These are phyloP conservation scores for Lepidium africanum DNA, from an alignment of 345 rosid species.

Conservation along the genomic window DNA sequence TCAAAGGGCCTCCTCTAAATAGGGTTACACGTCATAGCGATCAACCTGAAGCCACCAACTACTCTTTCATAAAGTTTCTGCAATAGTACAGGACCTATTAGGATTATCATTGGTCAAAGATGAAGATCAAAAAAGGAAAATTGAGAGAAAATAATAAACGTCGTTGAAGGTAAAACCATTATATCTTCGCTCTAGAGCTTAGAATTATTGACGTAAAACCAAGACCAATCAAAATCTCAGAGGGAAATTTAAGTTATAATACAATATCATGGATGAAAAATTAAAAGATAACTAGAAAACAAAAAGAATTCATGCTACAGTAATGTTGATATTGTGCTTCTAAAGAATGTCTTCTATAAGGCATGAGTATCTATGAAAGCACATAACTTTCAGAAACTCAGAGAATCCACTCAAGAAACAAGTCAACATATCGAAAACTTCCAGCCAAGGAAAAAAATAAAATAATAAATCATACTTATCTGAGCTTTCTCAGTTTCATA, in stretches of 20 bases:
- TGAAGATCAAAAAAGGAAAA: not conserved
- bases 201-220: no score
- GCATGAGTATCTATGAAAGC: not conserved
- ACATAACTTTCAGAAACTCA: not conserved
- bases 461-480: no score
- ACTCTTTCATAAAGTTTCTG: not conserved
- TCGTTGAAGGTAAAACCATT: not conserved
- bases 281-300: not conserved
- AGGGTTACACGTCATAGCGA: not conserved
- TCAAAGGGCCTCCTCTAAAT: not conserved
- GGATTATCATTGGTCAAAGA: not conserved
- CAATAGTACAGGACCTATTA: not conserved
- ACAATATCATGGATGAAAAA: not conserved
- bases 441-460: no score
- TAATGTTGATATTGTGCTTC: not conserved
- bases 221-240: no score
- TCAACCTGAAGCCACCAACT: not conserved
- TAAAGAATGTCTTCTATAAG: slow-evolving; percentile 2
- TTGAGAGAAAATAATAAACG: not conserved
- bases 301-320: not conserved
- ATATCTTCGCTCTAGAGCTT: no score
- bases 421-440: not conserved
- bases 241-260: no score
- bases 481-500: not conserved
- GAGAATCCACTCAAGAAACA: not conserved